These are phyloP conservation scores for Botrytis cinerea DNA, from an alignment of 2,329 filamentous ascomycete species.

Conservation along the genomic window DNA sequence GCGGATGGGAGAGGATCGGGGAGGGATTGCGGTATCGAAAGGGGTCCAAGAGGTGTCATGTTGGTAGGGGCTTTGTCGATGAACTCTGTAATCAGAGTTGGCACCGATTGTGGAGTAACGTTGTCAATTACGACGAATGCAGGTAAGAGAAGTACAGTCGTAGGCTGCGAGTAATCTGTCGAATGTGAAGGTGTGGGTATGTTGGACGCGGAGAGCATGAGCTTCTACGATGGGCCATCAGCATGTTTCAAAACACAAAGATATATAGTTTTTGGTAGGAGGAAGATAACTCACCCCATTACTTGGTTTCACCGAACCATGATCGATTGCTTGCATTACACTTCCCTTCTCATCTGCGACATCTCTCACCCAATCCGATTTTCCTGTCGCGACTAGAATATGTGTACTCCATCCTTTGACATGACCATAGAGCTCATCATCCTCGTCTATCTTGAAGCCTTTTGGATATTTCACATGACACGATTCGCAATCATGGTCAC, in stretches of 20 bases:
- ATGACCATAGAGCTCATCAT: slow-evolving; percentile 79
- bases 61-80: slow-evolving; percentile 75
- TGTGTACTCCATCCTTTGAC: slow-evolving; percentile 89
- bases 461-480: slow-evolving; percentile 79
- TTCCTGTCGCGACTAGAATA: slow-evolving; percentile 89
- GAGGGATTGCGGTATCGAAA: slow-evolving; percentile 44
- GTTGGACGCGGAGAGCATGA: slow-evolving; percentile 92
- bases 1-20: slow-evolving; percentile 39
- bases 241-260: slow-evolving; percentile 30
- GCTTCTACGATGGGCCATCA: slow-evolving; percentile 54
- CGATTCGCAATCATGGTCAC: slow-evolving; percentile 79
- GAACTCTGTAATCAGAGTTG: slow-evolving; percentile 68
- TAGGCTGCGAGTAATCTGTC: slow-evolving; percentile 66
- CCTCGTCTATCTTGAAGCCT: slow-evolving; percentile 71
- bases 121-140: slow-evolving; percentile 82
- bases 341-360: slow-evolving; percentile 85
- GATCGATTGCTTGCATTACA: slow-evolving; percentile 73
- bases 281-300: slow-evolving; percentile 62
- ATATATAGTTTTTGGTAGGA: neutral
- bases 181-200: slow-evolving; percentile 75
- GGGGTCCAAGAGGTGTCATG: slow-evolving; percentile 65
- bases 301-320: slow-evolving; percentile 56
- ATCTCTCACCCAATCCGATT: slow-evolving; percentile 90
- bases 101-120: slow-evolving; percentile 73
- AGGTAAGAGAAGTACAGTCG: slow-evolving; percentile 80